Conservation (phyloP, 495 filamentous ascomycete genomes). For the Penicillium daleae region DNA sequence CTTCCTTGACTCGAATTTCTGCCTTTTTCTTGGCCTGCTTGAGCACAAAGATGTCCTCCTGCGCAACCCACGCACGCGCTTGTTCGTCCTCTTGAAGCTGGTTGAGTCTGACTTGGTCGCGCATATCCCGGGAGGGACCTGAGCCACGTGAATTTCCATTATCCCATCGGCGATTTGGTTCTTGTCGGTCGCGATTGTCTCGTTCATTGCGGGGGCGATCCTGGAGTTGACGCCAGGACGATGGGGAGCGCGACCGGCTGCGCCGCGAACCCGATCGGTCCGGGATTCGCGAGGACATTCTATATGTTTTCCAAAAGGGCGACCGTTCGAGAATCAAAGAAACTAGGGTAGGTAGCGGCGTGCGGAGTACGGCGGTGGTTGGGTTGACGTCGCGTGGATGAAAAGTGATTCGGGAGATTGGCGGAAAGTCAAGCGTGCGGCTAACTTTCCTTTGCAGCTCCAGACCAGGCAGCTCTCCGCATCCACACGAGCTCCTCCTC, state of each 20-base stretch:
- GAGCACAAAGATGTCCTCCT: conserved; percentile 94
- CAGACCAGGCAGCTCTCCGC: conserved; percentile 20
- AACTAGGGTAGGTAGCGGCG: conserved; percentile 1
- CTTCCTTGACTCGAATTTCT: conserved; percentile 92
- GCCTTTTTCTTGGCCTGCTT: conserved; percentile 98
- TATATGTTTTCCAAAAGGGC: not conserved
- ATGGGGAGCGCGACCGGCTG: conserved; percentile 49
- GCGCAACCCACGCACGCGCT: conserved; percentile 81
- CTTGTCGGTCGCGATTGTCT: conserved; percentile 33
- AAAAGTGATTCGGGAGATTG: conserved; percentile 28
- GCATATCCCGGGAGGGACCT: conserved; percentile 39
- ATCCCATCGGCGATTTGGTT: conserved; percentile 26
- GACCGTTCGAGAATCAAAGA: not conserved
- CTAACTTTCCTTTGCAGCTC: conserved; percentile 23
- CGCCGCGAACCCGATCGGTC: conserved; percentile 40
- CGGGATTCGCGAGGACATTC: conserved; percentile 41
- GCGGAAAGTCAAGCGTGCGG: conserved; percentile 38
- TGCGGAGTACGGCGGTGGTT: conserved; percentile 3
- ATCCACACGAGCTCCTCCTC: conserved; percentile 1
- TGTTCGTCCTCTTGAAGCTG: conserved; percentile 74
- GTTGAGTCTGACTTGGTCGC: conserved; percentile 59
- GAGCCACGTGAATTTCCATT: conserved; percentile 30
- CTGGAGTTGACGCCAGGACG: conserved; percentile 45
- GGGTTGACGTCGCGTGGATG: conserved; percentile 19
- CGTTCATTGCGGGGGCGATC: conserved; percentile 40